phyloP scores from a whole-genome alignment of 176 grass and related monocot species.

The Avena atlantica region DNA sequence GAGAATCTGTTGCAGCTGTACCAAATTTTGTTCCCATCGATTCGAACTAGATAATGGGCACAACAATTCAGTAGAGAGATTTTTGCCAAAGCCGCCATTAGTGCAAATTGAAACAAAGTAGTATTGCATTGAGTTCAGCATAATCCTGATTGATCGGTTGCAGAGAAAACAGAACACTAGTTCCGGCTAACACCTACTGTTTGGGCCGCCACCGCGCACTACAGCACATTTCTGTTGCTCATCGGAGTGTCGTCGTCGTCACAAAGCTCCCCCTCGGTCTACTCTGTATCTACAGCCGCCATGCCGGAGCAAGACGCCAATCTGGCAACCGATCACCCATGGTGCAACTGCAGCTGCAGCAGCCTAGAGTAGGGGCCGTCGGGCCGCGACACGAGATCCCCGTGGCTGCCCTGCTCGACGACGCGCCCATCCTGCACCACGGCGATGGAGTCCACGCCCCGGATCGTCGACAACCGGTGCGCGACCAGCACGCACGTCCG shows the following conservation, averaged over 20 bases:
- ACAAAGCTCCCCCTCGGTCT: background rate
- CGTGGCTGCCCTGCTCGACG: conserved; percentile 79
- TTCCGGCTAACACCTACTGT: conserved; percentile 18
- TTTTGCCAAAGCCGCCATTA: background rate
- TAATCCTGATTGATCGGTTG: conserved; percentile 33
- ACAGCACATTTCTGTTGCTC: conserved; percentile 27
- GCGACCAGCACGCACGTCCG: conserved; percentile 79
- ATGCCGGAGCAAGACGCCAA: background rate
- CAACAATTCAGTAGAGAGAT: background rate
- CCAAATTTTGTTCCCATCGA: too few species aligned
- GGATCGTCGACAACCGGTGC: conserved; percentile 74
- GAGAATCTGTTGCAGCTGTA: too few species aligned
- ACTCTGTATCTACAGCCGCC: conserved; percentile 58
- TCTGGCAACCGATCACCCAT: conserved; percentile 40
- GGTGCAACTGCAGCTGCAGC: conserved; percentile 78
- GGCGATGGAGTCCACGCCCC: conserved; percentile 65
- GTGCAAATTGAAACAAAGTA: conserved; percentile 5
- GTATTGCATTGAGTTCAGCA: conserved; percentile 1
- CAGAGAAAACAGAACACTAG: conserved; percentile 30
- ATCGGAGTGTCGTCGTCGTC: conserved; percentile 17
- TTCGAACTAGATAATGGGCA: background rate
- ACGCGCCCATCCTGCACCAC: conserved; percentile 79
- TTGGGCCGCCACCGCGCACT: background rate
- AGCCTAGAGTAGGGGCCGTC: conserved; percentile 78
- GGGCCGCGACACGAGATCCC: conserved; percentile 59